Evolutionary conservation across 1,284 basidiomycete genomes (phyloP), one percentile per base, ranked within the genome.

Genomic region (Marasmius tenuissimus): DNA sequence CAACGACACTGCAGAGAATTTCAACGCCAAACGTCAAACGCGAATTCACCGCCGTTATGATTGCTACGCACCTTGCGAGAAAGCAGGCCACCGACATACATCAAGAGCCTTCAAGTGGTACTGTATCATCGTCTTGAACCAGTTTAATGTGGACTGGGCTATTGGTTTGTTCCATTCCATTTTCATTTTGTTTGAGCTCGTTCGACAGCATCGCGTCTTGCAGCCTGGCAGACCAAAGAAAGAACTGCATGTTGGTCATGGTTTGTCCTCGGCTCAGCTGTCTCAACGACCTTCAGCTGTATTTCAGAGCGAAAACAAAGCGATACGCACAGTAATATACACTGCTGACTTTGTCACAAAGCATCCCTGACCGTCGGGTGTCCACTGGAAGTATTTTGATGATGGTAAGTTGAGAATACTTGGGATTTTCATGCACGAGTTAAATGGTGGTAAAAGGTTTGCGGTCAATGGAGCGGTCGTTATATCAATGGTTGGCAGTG

Each of bases 201-300:
- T 55, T 80, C 86, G 27, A 85, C 80, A 57, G 80, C 78, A 3
- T 87, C 80, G 91, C 91, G 93, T 50, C 80, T 77, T 65, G 82
- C 72, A 67, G 81, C 71, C 20, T 72, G 68, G 1, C 71, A 7
- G 38, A 35, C 9, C 34, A 35, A 66, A 60, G 76, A 76, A 57
- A 83, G 71, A n/a, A n/a, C n/a, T n/a, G n/a, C n/a, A n/a, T n/a
- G n/a, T n/a, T 6, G 77, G 79, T 76, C 20, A 78, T 73, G n/a
- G 57, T 87, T 84, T 34, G 92, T 82, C 71, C 89, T 80, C 2
- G 88, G 92, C 67, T 83, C 76, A 61, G 87, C 86, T 90, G 88
- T 92, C 11, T 6, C 33, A n/a, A n/a, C n/a, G n/a, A n/a, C n/a
- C n/a, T n/a, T n/a, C n/a, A n/a, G n/a, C n/a, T n/a, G n/a, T n/a